These are phyloP conservation scores for Polytolypa hystricis DNA, from an alignment of 2,329 filamentous ascomycete species.

Conservation along the genomic window DNA sequence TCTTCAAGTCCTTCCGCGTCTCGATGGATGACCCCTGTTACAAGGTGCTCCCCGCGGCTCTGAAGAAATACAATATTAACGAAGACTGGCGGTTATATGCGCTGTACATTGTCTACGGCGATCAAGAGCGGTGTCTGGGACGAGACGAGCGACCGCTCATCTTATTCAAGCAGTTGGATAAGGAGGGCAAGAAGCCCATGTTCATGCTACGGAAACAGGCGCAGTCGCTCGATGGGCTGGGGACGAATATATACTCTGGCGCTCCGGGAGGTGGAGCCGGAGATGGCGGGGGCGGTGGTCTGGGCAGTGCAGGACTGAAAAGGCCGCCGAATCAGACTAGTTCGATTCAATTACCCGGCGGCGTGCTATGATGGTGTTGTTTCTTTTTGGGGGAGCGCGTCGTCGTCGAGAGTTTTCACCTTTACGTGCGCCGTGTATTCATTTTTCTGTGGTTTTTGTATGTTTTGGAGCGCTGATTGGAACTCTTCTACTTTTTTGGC, in stretches of 20 bases:
- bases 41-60: slow-evolving; percentile 87
- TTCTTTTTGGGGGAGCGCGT: background rate
- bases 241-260: slow-evolving; percentile 15
- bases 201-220: slow-evolving; percentile 79
- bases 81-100: slow-evolving; percentile 97
- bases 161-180: slow-evolving; percentile 92
- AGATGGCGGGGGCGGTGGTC: slow-evolving; percentile 7
- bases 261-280: slow-evolving; percentile 13
- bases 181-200: slow-evolving; percentile 97
- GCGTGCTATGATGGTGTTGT: slow-evolving; percentile 17
- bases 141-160: slow-evolving; percentile 90
- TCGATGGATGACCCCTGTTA: slow-evolving; percentile 97
- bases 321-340: slow-evolving; percentile 12
- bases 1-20: slow-evolving; percentile 97
- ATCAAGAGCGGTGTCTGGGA: slow-evolving; percentile 86
- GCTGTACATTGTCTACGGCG: slow-evolving; percentile 96
- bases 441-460: background rate
- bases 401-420: background rate
- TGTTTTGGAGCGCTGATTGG: too few species aligned
- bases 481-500: background rate
- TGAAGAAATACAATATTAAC: slow-evolving; percentile 98
- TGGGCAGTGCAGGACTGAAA: slow-evolving; percentile 2
- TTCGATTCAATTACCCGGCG: slow-evolving; percentile 23
- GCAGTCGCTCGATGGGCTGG: slow-evolving; percentile 40
- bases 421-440: background rate